Conservation (phyloP, 2,329 filamentous ascomycete genomes). For the Orbilia blumenaviensis region DNA sequence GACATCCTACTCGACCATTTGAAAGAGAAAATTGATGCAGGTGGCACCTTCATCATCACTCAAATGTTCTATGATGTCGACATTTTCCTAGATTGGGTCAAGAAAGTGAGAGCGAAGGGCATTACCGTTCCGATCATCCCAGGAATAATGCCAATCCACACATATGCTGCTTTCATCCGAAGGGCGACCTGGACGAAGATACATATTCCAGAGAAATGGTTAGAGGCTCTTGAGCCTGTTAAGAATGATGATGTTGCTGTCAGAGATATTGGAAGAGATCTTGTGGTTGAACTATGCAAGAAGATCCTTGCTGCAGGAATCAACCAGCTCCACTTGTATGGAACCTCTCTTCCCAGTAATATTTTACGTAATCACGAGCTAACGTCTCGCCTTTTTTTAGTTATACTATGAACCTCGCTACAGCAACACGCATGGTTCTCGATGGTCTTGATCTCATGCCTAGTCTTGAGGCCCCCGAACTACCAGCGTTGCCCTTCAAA, state of each 20-base stretch:
- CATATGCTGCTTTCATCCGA: slow-evolving; percentile 89
- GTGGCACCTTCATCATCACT: slow-evolving; percentile 91
- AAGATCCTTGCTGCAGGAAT: slow-evolving; percentile 84
- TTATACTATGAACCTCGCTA: slow-evolving; percentile 98
- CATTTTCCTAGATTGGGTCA: slow-evolving; percentile 90
- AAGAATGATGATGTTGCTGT: slow-evolving; percentile 97
- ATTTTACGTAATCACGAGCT: neutral
- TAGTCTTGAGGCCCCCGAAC: slow-evolving; percentile 77
- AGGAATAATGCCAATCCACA: slow-evolving; percentile 93
- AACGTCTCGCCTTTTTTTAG: slow-evolving; percentile 59
- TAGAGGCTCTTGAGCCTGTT: slow-evolving; percentile 82
- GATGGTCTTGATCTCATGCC: slow-evolving; percentile 88
- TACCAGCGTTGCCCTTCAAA: slow-evolving; percentile 94
- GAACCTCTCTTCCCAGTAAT: slow-evolving; percentile 19
- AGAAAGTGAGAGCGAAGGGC: slow-evolving; percentile 82
- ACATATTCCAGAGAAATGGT: slow-evolving; percentile 81
- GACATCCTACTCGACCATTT: slow-evolving; percentile 87
- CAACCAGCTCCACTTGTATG: slow-evolving; percentile 84
- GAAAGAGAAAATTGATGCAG: slow-evolving; percentile 96
- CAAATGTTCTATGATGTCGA: slow-evolving; percentile 99
- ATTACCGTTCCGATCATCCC: slow-evolving; percentile 85
- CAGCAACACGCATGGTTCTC: slow-evolving; percentile 91
- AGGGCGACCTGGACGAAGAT: slow-evolving; percentile 91
- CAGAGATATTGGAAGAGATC: slow-evolving; percentile 82
- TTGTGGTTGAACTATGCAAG: slow-evolving; percentile 89